phyloP scores from a whole-genome alignment of 192 early-diverging fungal genomes.

The Coemansia brasiliensis region DNA sequence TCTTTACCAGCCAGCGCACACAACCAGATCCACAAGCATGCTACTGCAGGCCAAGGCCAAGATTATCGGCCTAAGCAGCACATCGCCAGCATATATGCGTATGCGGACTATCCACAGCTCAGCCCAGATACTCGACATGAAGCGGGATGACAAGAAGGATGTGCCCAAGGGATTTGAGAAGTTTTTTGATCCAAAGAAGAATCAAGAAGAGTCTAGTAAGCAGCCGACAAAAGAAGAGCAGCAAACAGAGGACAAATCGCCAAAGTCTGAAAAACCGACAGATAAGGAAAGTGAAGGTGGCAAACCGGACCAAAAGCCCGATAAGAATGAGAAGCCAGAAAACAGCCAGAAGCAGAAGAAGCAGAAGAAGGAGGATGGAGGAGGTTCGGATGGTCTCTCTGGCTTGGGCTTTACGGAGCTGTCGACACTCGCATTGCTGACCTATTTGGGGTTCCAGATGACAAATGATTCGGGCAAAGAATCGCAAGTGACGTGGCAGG shows the following conservation, averaged over 20 bases:
- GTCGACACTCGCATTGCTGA: conserved; percentile 6
- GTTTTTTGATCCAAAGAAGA: conserved; percentile 53
- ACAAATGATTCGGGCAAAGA: conserved; percentile 11
- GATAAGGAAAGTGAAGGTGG: conserved; percentile 10
- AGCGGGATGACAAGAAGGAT: conserved; percentile 33
- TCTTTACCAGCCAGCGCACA: too few relatives aligned
- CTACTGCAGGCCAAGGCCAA: too few relatives aligned
- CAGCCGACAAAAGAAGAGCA: conserved; percentile 9
- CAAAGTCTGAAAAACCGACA: conserved; percentile 4
- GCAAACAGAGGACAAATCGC: too few relatives aligned
- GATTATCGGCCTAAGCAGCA: too few relatives aligned
- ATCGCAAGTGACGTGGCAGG: conserved; percentile 86
- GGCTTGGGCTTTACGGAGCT: too few relatives aligned
- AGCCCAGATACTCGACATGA: conserved; percentile 8
- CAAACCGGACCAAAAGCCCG: conserved; percentile 1
- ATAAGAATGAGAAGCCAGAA: conserved; percentile 12
- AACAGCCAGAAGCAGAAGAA: not conserved
- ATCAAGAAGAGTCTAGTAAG: conserved; percentile 55
- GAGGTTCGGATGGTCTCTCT: too few relatives aligned
- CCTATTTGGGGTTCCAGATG: conserved; percentile 20
- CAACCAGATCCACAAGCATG: too few relatives aligned
- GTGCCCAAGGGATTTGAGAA: conserved; percentile 72
- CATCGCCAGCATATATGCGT: not conserved
- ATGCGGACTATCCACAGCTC: conserved; percentile 47
- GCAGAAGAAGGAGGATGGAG: not conserved